Percentiles rank a stretch among this genome's conserved stretches.
phyloP scores from a whole-genome alignment of 495 filamentous ascomycete species.

The Terfezia boudieri region DNA sequence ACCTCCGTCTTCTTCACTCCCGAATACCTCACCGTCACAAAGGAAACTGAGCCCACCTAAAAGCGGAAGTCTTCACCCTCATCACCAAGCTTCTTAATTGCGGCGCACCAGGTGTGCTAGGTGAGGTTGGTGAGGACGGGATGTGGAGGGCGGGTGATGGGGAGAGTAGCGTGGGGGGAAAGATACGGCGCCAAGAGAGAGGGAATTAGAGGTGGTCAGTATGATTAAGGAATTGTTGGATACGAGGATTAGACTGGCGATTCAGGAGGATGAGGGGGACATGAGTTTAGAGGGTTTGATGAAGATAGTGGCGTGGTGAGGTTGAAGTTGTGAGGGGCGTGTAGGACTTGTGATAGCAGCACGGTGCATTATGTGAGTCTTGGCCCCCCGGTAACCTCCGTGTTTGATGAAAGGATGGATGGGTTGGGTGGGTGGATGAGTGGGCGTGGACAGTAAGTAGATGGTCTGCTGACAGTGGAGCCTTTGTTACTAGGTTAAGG shows the following conservation, averaged over 20 bases:
- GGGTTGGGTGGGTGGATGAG: constrained; percentile 9
- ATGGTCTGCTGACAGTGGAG: too few relatives aligned
- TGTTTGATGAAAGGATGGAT: too few relatives aligned
- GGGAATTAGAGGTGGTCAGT: constrained; percentile 71
- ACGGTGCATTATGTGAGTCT: constrained; percentile 43
- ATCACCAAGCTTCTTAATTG: constrained; percentile 78
- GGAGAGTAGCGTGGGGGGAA: constrained; percentile 20
- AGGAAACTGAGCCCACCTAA: constrained; percentile 84
- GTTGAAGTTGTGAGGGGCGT: constrained; percentile 78
- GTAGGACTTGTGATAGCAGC: constrained; percentile 84
- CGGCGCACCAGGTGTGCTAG: constrained; percentile 59
- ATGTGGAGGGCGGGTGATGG: too few relatives aligned
- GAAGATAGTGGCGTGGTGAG: constrained; percentile 53
- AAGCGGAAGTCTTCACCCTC: constrained; percentile 80
- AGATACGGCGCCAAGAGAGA: constrained; percentile 24
- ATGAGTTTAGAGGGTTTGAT: constrained; percentile 76
- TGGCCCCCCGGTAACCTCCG: too few relatives aligned
- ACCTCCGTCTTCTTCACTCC: constrained; percentile 72
- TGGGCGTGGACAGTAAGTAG: background rate
- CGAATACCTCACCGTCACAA: constrained; percentile 94
- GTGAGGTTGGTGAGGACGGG: constrained; percentile 28
- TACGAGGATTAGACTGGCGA: constrained; percentile 79
- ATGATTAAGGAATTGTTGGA: constrained; percentile 98
- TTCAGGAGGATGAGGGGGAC: constrained; percentile 93
- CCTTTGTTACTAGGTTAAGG: constrained; percentile 51